These are phyloP conservation scores for Tetrapisispora taiwanensis DNA, from an alignment of 805 yeast species.

Conservation along the genomic window DNA sequence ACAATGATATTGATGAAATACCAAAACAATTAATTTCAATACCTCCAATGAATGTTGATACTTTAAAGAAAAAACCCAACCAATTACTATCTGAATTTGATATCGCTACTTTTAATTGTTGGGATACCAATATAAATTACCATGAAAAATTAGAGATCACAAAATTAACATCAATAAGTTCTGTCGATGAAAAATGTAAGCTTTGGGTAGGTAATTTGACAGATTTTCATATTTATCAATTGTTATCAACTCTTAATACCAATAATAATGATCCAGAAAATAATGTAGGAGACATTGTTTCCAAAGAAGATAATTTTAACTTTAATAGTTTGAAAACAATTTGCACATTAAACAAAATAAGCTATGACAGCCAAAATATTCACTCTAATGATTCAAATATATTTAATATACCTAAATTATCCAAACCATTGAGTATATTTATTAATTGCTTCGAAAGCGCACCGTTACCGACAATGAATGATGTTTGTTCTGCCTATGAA, in stretches of 20 bases:
- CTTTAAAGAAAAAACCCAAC: conserved; percentile 7
- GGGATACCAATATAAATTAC: conserved; percentile 59
- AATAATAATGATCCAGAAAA: neutral
- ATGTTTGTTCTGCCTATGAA: conserved; percentile 13
- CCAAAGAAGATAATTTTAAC: neutral
- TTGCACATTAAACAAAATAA: conserved; percentile 30
- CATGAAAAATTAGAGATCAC: conserved; percentile 78
- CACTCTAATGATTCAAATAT: conserved; percentile 24
- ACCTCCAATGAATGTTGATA: conserved; percentile 10
- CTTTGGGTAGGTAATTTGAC: conserved; percentile 81
- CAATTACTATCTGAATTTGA: conserved; percentile 31
- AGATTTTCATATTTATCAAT: conserved; percentile 43
- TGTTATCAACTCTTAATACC: neutral
- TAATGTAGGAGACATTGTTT: neutral
- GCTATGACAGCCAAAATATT: conserved; percentile 11
- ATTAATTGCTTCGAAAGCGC: conserved; percentile 54
- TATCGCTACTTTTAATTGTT: conserved; percentile 38
- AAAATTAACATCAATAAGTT: conserved; percentile 73
- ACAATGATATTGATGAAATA: conserved; percentile 9
- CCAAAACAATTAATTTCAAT: conserved; percentile 21
- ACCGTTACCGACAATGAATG: conserved; percentile 37
- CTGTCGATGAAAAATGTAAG: conserved; percentile 31
- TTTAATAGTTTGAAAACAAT: conserved; percentile 33
- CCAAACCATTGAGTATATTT: conserved; percentile 39
- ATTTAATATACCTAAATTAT: conserved; percentile 41